Evolutionary conservation across 208 protist genomes (phyloP).

Genomic region (Wallacemonas collosoma): DNA sequence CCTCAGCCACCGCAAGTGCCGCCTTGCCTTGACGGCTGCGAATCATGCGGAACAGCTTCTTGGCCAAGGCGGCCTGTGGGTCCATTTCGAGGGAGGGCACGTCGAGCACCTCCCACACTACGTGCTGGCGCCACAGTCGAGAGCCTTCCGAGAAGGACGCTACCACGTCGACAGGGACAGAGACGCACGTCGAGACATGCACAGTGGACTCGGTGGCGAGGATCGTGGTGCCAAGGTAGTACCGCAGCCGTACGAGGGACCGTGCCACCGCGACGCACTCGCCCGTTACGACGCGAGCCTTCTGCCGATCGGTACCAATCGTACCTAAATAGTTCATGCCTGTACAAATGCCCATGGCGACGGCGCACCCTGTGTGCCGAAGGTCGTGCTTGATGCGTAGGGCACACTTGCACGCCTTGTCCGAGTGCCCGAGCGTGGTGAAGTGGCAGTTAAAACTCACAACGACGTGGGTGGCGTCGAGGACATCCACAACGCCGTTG

Average conservation of each 20-base stretch:
- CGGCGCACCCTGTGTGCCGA: slow-evolving; percentile 23
- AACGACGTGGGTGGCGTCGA: slow-evolving; percentile 43
- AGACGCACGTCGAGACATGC: slow-evolving; percentile 30
- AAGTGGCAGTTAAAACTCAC: slow-evolving; percentile 66
- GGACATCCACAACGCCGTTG: slow-evolving; percentile 56
- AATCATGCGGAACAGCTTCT: slow-evolving; percentile 46
- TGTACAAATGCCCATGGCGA: slow-evolving; percentile 45
- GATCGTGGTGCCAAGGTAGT: slow-evolving; percentile 39
- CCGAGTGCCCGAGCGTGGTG: slow-evolving; percentile 51
- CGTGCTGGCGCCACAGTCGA: slow-evolving; percentile 30
- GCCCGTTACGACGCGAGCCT: slow-evolving; percentile 51
- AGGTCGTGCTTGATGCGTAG: slow-evolving; percentile 41
- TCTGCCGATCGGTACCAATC: slow-evolving; percentile 57
- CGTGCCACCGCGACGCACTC: slow-evolving; percentile 40
- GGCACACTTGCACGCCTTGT: slow-evolving; percentile 60
- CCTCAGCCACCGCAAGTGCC: slow-evolving; percentile 25
- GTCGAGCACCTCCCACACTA: slow-evolving; percentile 42
- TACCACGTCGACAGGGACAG: slow-evolving; percentile 53
- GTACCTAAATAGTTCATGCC: slow-evolving; percentile 51
- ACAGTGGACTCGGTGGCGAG: slow-evolving; percentile 45
- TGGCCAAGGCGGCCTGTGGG: slow-evolving; percentile 21
- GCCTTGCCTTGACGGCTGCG: slow-evolving; percentile 34
- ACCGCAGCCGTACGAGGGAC: slow-evolving; percentile 28
- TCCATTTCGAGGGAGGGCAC: slow-evolving; percentile 14
- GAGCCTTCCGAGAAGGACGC: slow-evolving; percentile 31